Base-by-base conservation (phyloP, 2,329 filamentous ascomycete genomes). In the Exserohilum turcica region DNA sequence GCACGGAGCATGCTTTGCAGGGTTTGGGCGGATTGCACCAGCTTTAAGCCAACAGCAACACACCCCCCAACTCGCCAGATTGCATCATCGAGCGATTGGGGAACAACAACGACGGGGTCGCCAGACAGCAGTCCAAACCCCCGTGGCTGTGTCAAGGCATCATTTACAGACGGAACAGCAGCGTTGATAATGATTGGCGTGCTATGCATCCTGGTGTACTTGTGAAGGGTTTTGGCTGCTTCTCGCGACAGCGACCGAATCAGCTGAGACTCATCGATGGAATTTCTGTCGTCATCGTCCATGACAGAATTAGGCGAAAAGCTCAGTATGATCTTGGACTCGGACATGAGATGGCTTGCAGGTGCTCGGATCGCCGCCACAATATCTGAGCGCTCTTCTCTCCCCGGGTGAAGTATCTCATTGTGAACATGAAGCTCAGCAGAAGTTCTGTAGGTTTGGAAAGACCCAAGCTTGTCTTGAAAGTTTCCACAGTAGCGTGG, bases 361-460 rank as follows among this genome's bases (percentile, higher is more conserved):
- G 92, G 93, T 35, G 90, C 86, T 43, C 92, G 85, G 42, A 97
- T 95, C 9, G 92, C 93, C 61, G 86, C 86, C 40, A 97, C 84
- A 45, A 99, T 96, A 63, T 97, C 93, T 1, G 94, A 97, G 43
- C 84, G 86, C 56, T 96, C 91, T 60, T 96, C 91, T 68, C 92
- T 95, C 10, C 92, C 92, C 1, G 91, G 88, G 73, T 96, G 90
- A 32, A 96, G 82, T 45, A 92, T 85, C 69, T 99, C 94, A 65
- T 97, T 97, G 39, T 93, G 88, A 47, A 97, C 82, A 54, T 95
- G 94, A 33, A 99, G 79, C 48, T 90, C 87, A 6, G 94, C 93
- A 1, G 94, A 97, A 6, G 94, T 93, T 65, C 90, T 86, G 70
- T 99, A 99, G 0, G 95, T 99, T 70, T 97, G 92, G 67, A 99